Conservation (phyloP, 2,329 filamentous ascomycete species). For the Cercospora beticola region DNA sequence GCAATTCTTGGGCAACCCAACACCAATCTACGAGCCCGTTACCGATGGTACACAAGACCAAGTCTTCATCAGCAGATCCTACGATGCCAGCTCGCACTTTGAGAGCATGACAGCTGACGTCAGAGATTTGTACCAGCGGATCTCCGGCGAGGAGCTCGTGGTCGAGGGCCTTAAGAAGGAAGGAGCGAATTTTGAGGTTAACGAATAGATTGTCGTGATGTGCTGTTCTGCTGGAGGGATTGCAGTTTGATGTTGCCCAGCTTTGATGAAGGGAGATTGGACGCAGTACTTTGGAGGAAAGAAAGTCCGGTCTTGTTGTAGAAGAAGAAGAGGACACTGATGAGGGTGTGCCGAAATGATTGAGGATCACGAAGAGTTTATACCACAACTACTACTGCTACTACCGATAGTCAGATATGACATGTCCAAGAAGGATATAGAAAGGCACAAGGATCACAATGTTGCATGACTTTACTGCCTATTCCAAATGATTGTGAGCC, state of each 20-base stretch:
- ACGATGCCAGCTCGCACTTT: constrained; percentile 96
- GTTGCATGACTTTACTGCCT: background rate
- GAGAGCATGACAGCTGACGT: constrained; percentile 94
- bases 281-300: background rate
- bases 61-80: constrained; percentile 97
- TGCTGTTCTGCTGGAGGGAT: no score
- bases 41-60: constrained; percentile 81
- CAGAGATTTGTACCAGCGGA: constrained; percentile 84
- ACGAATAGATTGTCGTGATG: constrained; percentile 1
- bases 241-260: background rate
- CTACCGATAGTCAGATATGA: background rate
- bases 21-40: constrained; percentile 89
- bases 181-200: constrained; percentile 60
- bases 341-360: background rate
- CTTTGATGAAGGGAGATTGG: background rate
- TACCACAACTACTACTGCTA: background rate
- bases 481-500: background rate
- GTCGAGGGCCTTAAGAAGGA: constrained; percentile 79
- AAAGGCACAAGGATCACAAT: background rate
- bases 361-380: background rate
- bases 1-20: constrained; percentile 91
- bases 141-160: constrained; percentile 78
- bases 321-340: background rate
- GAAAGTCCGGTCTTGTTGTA: background rate
- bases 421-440: background rate